Conservation (phyloP, 2,329 filamentous ascomycete species). For the Pseudopyricularia cyperi region DNA sequence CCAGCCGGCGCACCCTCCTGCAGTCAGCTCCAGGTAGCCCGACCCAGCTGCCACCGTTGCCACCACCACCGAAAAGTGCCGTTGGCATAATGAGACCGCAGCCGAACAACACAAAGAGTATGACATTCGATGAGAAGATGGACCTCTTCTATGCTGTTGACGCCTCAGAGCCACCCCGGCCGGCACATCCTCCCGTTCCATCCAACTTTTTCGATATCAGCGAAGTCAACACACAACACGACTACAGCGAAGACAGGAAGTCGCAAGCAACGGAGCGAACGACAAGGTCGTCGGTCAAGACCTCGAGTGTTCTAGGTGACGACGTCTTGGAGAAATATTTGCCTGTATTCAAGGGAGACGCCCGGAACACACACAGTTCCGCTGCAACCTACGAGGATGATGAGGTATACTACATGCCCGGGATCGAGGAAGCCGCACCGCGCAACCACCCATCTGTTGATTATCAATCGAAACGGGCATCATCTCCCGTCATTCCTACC, state of each 20-base stretch:
- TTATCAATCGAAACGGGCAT: constrained; percentile 26
- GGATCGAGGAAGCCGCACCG: constrained; percentile 12
- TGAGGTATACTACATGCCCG: constrained; percentile 22
- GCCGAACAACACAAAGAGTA: constrained; percentile 41
- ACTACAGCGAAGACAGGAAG: constrained; percentile 7
- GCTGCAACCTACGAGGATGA: constrained; percentile 9
- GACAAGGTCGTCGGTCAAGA: constrained; percentile 22
- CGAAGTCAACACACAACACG: background rate
- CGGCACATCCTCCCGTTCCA: constrained; percentile 17
- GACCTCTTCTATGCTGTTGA: constrained; percentile 30
- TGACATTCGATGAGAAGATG: constrained; percentile 47
- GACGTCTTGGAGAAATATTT: constrained; percentile 12
- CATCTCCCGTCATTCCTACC: constrained; percentile 34
- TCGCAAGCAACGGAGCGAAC: constrained; percentile 21
- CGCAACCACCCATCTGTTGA: constrained; percentile 7
- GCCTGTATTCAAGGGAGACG: background rate
- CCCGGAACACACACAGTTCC: background rate
- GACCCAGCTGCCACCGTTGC: constrained; percentile 37
- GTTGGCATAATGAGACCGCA: constrained; percentile 19
- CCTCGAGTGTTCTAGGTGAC: constrained; percentile 26
- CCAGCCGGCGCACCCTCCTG: constrained; percentile 31
- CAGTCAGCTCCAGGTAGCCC: constrained; percentile 29
- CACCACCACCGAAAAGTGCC: constrained; percentile 29
- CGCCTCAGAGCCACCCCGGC: constrained; percentile 30
- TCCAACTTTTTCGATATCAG: constrained; percentile 3